Percentiles rank a stretch among this genome's conserved stretches.
These are phyloP conservation scores for Chlorophyllum brunneum DNA, from an alignment of 768 basidiomycete genomes.

Conservation along the genomic window DNA sequence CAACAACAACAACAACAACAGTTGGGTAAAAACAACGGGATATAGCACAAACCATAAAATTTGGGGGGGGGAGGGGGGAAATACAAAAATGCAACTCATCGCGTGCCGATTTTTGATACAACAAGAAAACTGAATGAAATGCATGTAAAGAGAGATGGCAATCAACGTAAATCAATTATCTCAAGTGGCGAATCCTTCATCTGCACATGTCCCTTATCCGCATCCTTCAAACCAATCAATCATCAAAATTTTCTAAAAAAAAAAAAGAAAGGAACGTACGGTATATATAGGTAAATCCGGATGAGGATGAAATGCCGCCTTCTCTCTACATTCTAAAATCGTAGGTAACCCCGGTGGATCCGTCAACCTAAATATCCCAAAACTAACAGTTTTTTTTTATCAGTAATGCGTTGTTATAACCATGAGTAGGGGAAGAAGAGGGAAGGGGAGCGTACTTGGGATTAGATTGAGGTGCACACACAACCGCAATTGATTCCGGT, in stretches of 20 bases:
- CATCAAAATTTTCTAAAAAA: background rate
- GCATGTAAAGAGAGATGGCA: too few species aligned
- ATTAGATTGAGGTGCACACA: conserved; percentile 77
- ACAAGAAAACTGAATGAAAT: too few species aligned
- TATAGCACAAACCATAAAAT: too few species aligned
- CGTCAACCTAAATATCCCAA: conserved; percentile 79
- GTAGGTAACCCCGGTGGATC: conserved; percentile 80
- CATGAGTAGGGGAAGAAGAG: background rate
- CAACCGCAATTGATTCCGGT: conserved; percentile 89
- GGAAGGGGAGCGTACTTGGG: conserved; percentile 52
- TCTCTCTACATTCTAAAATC: conserved; percentile 62
- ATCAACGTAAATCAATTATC: conserved; percentile 72
- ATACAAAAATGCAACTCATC: too few species aligned
- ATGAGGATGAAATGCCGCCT: conserved; percentile 79
- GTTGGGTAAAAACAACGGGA: too few species aligned
- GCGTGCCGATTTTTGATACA: too few species aligned
- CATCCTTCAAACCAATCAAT: background rate
- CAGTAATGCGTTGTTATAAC: background rate
- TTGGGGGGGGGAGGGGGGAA: too few species aligned
- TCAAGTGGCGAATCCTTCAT: conserved; percentile 72
- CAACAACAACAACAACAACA: too few species aligned
- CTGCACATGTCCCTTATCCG: conserved; percentile 70
- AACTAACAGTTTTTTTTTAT: too few species aligned
- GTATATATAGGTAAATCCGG: conserved; percentile 83
- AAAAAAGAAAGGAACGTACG: conserved; percentile 38